These are phyloP conservation scores for Fraxinus velutina DNA, from an alignment of 305 asterid species.

Conservation along the genomic window DNA sequence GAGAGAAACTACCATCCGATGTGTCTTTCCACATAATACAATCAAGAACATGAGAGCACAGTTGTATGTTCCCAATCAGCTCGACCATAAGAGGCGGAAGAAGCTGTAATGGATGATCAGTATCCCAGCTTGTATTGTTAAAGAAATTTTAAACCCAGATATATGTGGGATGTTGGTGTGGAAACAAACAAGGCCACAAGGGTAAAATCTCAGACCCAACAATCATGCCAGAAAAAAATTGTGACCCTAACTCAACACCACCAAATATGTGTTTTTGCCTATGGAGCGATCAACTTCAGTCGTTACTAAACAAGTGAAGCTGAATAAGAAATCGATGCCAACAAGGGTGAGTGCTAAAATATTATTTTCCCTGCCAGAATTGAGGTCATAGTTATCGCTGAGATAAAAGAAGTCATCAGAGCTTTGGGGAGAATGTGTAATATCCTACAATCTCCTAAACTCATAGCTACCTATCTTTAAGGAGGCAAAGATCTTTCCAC, in stretches of 20 bases:
- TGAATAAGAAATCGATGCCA: not conserved
- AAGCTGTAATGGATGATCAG: not conserved
- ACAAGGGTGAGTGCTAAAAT: not conserved
- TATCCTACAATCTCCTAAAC: not conserved
- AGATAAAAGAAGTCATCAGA: not conserved
- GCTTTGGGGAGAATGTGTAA: not conserved
- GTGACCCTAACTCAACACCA: not conserved
- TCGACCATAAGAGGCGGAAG: not conserved
- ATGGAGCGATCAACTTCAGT: not conserved
- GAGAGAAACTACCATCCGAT: not conserved
- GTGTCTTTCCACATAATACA: not conserved
- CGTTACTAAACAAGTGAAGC: not conserved
- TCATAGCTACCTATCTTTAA: not conserved
- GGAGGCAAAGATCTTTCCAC: not conserved
- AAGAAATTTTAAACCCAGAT: not conserved
- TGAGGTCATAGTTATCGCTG: not conserved
- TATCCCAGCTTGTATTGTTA: not conserved
- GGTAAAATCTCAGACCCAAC: not conserved
- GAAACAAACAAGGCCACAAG: not conserved
- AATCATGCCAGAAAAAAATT: not conserved
- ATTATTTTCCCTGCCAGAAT: not conserved
- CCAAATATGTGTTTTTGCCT: not conserved
- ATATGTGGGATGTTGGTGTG: not conserved
- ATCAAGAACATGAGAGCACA: not conserved
- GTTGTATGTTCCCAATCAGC: not conserved